A percentile compares a stretch with the other conserved stretches of the same genome.
phyloP scores from a whole-genome alignment of 139 green algal genomes.

The Picochlorum sp. region DNA sequence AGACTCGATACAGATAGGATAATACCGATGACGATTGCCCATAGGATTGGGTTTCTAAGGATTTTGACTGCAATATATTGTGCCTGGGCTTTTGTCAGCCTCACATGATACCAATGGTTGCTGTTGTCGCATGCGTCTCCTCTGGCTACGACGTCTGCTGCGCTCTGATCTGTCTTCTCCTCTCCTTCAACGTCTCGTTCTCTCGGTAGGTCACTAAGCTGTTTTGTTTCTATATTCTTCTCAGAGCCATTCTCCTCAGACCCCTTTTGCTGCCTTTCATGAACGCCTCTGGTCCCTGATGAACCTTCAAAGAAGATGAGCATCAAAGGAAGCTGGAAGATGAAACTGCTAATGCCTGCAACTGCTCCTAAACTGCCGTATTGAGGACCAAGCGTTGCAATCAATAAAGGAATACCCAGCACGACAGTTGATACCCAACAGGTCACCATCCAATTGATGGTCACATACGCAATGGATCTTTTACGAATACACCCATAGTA shows the following conservation, averaged over 20 bases:
- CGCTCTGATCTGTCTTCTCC: neutral
- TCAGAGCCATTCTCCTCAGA: neutral
- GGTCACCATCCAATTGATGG: slow-evolving; percentile 19
- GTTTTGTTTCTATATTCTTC: neutral
- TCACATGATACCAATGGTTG: neutral
- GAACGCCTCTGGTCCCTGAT: neutral
- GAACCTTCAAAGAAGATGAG: slow-evolving; percentile 29
- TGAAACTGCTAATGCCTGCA: slow-evolving; percentile 29
- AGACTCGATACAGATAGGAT: slow-evolving; percentile 23
- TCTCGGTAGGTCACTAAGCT: no score
- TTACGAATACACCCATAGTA: neutral
- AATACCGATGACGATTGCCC: slow-evolving; percentile 25
- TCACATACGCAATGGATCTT: slow-evolving; percentile 16
- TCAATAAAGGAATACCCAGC: slow-evolving; percentile 24
- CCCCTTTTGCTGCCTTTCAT: neutral
- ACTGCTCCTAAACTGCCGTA: slow-evolving; percentile 25
- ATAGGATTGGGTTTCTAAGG: slow-evolving; percentile 29
- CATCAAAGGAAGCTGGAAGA: slow-evolving; percentile 38
- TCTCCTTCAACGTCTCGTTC: neutral
- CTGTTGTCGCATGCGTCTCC: neutral
- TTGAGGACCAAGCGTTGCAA: slow-evolving; percentile 14
- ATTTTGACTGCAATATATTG: slow-evolving; percentile 11
- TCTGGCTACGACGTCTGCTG: neutral
- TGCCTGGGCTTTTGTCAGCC: slow-evolving; percentile 8
- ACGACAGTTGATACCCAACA: slow-evolving; percentile 35